Percentiles rank a stretch among this genome's conserved stretches.
Conservation (phyloP, 2,329 filamentous ascomycete species). For the Onygena corvina region DNA sequence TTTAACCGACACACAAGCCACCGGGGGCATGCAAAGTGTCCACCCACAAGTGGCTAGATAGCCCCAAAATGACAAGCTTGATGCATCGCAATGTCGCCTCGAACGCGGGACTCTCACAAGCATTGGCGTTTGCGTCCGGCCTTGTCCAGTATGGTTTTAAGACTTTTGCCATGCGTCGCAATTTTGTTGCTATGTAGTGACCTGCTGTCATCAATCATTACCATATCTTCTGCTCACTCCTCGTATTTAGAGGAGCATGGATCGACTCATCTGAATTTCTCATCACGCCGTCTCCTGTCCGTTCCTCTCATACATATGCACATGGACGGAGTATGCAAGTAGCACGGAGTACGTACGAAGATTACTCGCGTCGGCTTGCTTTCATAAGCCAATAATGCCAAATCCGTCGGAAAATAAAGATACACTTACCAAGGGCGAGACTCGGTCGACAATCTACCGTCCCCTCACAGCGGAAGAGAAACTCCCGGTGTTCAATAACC, state of each 20-base stretch:
- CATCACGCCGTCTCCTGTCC: neutral
- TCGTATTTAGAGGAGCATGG: neutral
- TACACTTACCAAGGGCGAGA: neutral
- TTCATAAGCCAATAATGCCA: too few species aligned
- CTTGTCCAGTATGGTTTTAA: too few species aligned
- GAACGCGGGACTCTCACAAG: neutral
- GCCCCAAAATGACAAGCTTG: neutral
- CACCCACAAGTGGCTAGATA: neutral
- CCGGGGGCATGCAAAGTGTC: neutral
- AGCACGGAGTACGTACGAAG: too few species aligned
- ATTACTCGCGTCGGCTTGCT: too few species aligned
- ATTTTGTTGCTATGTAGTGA: too few species aligned
- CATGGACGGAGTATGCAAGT: neutral
- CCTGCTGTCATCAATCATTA: too few species aligned
- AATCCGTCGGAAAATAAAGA: too few species aligned
- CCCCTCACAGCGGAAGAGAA: neutral
- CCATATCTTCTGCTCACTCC: neutral
- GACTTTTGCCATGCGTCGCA: too few species aligned
- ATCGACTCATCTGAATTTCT: neutral
- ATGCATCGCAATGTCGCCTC: neutral
- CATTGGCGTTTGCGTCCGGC: neutral
- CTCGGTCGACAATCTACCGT: neutral
- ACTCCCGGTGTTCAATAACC: conserved; percentile 2
- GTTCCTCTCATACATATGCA: neutral
- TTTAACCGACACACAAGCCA: neutral